Percentiles rank a stretch among this genome's conserved stretches.
These are phyloP conservation scores for Microdochium nivale DNA, from an alignment of 2,329 filamentous ascomycete genomes.

Conservation along the genomic window DNA sequence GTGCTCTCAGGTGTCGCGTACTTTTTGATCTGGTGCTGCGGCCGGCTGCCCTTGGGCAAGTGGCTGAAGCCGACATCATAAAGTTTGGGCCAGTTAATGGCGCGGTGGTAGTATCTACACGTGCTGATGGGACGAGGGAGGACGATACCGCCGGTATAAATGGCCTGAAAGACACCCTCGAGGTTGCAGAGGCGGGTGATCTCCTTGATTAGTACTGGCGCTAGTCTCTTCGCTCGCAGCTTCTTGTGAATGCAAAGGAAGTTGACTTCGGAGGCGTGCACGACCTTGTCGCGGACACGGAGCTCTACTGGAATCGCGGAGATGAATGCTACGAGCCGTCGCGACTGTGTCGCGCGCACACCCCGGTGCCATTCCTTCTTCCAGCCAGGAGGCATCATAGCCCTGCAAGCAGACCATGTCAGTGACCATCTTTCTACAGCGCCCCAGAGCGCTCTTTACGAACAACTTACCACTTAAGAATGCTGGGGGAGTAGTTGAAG, in stretches of 20 bases:
- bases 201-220: constrained; percentile 94
- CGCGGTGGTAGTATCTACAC: constrained; percentile 90
- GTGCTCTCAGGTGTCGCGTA: constrained; percentile 75
- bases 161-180: constrained; percentile 81
- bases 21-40: constrained; percentile 74
- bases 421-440: background rate
- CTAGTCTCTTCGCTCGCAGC: constrained; percentile 82
- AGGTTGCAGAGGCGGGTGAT: constrained; percentile 89
- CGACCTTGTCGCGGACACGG: constrained; percentile 64
- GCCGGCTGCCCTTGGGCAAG: constrained; percentile 74
- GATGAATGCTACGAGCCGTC: constrained; percentile 90
- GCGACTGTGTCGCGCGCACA: constrained; percentile 73
- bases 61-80: constrained; percentile 93
- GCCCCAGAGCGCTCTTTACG: background rate
- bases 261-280: constrained; percentile 89
- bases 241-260: constrained; percentile 99
- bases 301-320: constrained; percentile 83
- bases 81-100: constrained; percentile 92
- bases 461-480: constrained; percentile 69
- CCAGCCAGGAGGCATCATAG: constrained; percentile 91
- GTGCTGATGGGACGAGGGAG: constrained; percentile 88
- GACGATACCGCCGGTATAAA: constrained; percentile 89
- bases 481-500: constrained; percentile 87
- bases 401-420: constrained; percentile 44
- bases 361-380: constrained; percentile 91